A percentile compares a stretch with the other conserved stretches of the same genome.
phyloP scores from a whole-genome alignment of 768 basidiomycete genomes.

The Gloeopeniophorella convolvens region DNA sequence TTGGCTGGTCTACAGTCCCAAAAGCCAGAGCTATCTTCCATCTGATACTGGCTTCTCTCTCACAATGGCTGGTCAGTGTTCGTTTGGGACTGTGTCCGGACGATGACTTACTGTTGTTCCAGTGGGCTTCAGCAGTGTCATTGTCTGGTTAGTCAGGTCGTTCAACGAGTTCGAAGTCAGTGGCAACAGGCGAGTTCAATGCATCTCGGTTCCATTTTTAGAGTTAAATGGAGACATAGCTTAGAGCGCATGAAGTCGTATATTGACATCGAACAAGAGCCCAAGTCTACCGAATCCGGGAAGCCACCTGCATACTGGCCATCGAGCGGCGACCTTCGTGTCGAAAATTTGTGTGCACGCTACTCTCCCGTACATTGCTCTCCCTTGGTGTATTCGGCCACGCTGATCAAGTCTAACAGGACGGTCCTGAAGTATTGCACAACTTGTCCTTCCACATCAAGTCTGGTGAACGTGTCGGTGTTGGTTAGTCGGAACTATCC shows the following conservation, averaged over 20 bases:
- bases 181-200: constrained; percentile 26
- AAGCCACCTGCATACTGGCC: constrained; percentile 59
- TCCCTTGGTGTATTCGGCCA: too few species aligned
- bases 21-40: constrained; percentile 27
- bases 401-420: constrained; percentile 26
- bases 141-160: constrained; percentile 42
- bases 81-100: neutral
- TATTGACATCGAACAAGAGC: constrained; percentile 48
- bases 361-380: constrained; percentile 35
- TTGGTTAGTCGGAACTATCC: constrained; percentile 29
- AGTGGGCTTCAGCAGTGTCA: constrained; percentile 48
- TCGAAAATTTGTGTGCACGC: constrained; percentile 44
- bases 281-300: constrained; percentile 32
- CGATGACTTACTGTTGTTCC: neutral
- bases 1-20: constrained; percentile 41
- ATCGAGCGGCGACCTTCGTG: constrained; percentile 41
- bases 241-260: constrained; percentile 47
- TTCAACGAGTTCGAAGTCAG: constrained; percentile 38
- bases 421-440: constrained; percentile 52
- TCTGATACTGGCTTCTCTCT: constrained; percentile 36
- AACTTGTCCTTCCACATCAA: constrained; percentile 44
- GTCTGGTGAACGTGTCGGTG: constrained; percentile 52
- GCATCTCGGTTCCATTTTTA: too few species aligned
- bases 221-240: constrained; percentile 24
- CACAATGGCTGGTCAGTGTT: constrained; percentile 33